Conservation (phyloP, 2,329 filamentous ascomycete species). For the Intubia oerlemansii region DNA sequence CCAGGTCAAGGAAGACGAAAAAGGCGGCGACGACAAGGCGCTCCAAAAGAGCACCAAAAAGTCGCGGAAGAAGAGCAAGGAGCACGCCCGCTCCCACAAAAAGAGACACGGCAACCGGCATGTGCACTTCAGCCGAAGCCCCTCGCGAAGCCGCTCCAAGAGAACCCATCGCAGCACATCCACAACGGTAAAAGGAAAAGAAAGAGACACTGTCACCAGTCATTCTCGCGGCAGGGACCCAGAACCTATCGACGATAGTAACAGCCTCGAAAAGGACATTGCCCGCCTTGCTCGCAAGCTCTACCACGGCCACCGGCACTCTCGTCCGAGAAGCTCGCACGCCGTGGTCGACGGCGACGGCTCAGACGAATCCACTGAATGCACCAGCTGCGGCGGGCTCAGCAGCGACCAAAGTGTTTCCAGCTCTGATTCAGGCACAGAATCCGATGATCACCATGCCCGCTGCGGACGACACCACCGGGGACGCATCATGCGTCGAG, state of each 20-base stretch:
- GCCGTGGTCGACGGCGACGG: background rate
- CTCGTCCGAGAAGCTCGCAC: background rate
- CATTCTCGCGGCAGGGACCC: too few relatives aligned
- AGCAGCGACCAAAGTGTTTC: background rate
- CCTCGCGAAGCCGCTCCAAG: background rate
- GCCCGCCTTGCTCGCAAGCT: conserved; percentile 1
- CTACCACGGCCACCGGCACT: background rate
- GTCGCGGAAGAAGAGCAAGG: background rate
- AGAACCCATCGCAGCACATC: too few relatives aligned
- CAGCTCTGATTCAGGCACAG: background rate
- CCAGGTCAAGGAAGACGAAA: background rate
- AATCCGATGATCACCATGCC: background rate
- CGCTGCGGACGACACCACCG: background rate
- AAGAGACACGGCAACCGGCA: background rate
- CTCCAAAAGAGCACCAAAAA: background rate
- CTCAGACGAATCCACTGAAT: too few relatives aligned
- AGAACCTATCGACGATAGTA: too few relatives aligned
- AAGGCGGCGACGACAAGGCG: too few relatives aligned
- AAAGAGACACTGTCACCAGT: too few relatives aligned
- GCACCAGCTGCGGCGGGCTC: too few relatives aligned
- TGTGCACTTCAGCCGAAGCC: background rate
- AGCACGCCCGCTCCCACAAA: background rate
- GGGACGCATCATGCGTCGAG: background rate
- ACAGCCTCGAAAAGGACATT: background rate
- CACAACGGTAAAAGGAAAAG: too few relatives aligned